phyloP scores from a whole-genome alignment of 345 rosid species.

The Passiflora organensis region DNA sequence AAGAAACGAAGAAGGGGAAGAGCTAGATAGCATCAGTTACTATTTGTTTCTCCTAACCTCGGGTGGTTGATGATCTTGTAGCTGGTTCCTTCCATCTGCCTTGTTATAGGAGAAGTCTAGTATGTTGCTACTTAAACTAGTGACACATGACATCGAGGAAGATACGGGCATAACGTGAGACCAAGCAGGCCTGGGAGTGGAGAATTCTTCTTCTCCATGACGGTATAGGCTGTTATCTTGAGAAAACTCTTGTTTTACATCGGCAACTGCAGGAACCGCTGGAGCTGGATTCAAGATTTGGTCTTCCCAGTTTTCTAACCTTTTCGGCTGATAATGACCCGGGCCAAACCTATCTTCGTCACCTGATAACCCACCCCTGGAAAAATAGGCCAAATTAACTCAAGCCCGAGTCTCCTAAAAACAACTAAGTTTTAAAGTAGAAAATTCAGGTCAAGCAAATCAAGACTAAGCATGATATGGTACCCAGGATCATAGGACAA shows the following conservation, averaged over 20 bases:
- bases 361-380: constrained; percentile 36
- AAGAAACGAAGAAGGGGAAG: background rate
- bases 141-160: constrained; percentile 43
- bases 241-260: constrained; percentile 42
- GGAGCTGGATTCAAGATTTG: constrained; percentile 34
- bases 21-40: too few species aligned
- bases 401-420: background rate
- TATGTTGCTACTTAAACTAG: too few species aligned
- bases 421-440: too few species aligned
- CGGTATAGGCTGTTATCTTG: constrained; percentile 27
- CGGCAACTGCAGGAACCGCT: constrained; percentile 10
- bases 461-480: background rate
- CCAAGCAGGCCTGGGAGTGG: constrained; percentile 8
- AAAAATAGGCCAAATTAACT: constrained; percentile 1
- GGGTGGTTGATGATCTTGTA: constrained; percentile 32
- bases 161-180: constrained; percentile 25
- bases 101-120: constrained; percentile 39
- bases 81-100: constrained; percentile 21
- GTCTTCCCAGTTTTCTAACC: constrained; percentile 35
- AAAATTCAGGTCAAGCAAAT: too few species aligned
- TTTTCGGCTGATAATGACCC: constrained; percentile 26
- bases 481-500: too few species aligned
- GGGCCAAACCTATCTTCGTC: constrained; percentile 32
- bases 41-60: constrained; percentile 23
- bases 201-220: constrained; percentile 31